Percentiles rank a stretch among this genome's conserved stretches.
phyloP scores from a whole-genome alignment of 2,329 filamentous ascomycete genomes.

The Colletotrichum trifolii region DNA sequence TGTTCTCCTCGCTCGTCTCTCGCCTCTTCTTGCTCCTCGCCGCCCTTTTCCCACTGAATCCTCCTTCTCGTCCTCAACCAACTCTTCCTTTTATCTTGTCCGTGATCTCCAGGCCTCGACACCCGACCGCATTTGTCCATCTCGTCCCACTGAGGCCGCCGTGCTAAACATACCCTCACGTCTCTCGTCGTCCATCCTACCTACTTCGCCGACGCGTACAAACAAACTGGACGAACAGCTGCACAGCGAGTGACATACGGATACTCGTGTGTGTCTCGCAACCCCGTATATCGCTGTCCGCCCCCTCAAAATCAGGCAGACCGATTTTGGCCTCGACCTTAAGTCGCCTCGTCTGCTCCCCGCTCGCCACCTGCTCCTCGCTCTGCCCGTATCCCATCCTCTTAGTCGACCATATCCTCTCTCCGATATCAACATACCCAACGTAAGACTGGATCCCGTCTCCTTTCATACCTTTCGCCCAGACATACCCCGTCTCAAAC shows the following conservation, averaged over 20 bases:
- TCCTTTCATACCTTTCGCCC: conserved; percentile 18
- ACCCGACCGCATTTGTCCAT: conserved; percentile 14
- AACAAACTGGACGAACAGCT: conserved; percentile 15
- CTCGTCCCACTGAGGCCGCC: conserved; percentile 27
- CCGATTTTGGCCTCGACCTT: conserved; percentile 32
- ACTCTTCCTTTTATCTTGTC: conserved; percentile 9
- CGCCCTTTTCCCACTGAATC: conserved; percentile 33
- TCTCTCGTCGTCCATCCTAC: conserved; percentile 1
- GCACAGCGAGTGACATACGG: not conserved
- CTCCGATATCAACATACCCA: not conserved
- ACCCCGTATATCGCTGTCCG: conserved; percentile 8
- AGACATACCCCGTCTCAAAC: conserved; percentile 25
- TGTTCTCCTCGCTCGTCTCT: conserved; percentile 23
- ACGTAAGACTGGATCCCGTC: conserved; percentile 27
- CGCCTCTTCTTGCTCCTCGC: conserved; percentile 18
- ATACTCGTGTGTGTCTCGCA: not conserved
- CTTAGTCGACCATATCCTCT: not conserved
- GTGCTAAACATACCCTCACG: conserved; percentile 1
- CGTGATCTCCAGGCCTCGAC: conserved; percentile 28
- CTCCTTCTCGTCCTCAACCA: conserved; percentile 38
- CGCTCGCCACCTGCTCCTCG: not conserved
- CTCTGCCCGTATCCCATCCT: conserved; percentile 3
- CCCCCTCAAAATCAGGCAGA: conserved; percentile 32
- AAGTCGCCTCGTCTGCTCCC: conserved; percentile 31
- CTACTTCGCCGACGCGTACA: conserved; percentile 33